These are phyloP conservation scores for Didymella pomorum DNA, from an alignment of 2,329 filamentous ascomycete species.

Conservation along the genomic window DNA sequence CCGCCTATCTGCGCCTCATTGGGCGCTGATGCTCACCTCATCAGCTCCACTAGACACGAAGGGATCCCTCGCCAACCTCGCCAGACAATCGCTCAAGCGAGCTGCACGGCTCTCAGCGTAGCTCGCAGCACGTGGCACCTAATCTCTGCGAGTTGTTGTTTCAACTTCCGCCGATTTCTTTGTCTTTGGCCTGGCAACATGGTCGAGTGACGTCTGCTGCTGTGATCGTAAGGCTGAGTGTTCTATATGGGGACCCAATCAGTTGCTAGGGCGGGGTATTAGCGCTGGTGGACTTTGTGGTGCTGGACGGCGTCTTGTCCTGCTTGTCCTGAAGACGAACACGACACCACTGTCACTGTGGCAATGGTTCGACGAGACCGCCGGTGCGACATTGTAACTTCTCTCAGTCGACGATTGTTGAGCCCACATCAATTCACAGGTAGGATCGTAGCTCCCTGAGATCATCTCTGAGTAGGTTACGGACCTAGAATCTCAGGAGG, in stretches of 20 bases:
- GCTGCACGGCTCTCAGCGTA: constrained; percentile 4
- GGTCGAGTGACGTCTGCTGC: neutral
- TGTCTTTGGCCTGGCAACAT: constrained; percentile 7
- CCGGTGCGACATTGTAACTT: too few species aligned
- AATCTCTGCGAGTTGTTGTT: neutral
- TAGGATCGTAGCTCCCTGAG: too few species aligned
- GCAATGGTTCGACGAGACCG: neutral
- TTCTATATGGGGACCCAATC: constrained; percentile 7
- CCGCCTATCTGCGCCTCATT: constrained; percentile 6
- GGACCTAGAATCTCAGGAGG: too few species aligned
- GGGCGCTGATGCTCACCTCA: constrained; percentile 16
- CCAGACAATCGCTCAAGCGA: constrained; percentile 3
- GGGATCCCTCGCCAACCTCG: constrained; percentile 16
- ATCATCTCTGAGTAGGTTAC: too few species aligned
- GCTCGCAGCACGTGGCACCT: constrained; percentile 5
- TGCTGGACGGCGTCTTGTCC: neutral
- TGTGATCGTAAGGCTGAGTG: constrained; percentile 12
- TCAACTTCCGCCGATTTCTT: neutral
- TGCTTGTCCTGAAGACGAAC: constrained; percentile 3
- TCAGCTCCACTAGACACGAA: constrained; percentile 17
- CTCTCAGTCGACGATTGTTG: too few species aligned
- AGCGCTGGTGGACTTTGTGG: constrained; percentile 1
- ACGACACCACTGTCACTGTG: neutral
- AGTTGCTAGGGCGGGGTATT: neutral
- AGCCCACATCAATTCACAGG: too few species aligned